Base-by-base conservation (phyloP, 1,284 basidiomycete genomes). In the Cronartium quercuum region DNA sequence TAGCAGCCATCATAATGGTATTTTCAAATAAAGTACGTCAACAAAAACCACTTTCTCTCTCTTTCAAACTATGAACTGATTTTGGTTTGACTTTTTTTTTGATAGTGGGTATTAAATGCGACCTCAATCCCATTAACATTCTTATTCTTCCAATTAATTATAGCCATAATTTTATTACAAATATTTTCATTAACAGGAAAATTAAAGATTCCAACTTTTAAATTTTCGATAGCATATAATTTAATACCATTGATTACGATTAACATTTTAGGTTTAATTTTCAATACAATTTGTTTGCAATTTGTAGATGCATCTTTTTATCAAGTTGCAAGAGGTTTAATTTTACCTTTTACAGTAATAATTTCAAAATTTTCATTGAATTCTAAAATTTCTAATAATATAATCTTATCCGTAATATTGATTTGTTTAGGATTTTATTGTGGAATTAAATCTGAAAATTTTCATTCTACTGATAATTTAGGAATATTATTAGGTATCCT, bases 221-320 rank as follows among this genome's bases (percentile, higher is more conserved):
- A 41, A 37, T 40, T 41, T 24, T 61, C 47, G 15, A 69, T 61
- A 6, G 24, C 57, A 35, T 34, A 29, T 41, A 29, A 24, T 9
- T 38, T 62, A 35, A 18, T 69, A 42, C 68, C 58, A 0, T 60
- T 62, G 1, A 69, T 69, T 34, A 37, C 69, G 2, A 87, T 89
- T 55, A 89, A 89, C 79, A 86, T 90, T 40, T 83, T 88, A 37
- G 89, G 89, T 7, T 84, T 91, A 7, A 86, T 89, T 10, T 90
- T 90, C 84, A 90, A 91, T 78, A 90, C 88, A 0, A 84, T 90
- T 15, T 90, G 89, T 79, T 83, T 91, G 68, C 85, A 92, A 87
- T 87, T 86, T 75, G 89, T 91, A 41, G 89, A 90, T 76, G 89
- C 89, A 0, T 88, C 88, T 0, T 93, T 93, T 82, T 94, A 94